Evolutionary conservation across 2,329 filamentous ascomycete species (phyloP).

Genomic region (Diaporthe citri): DNA sequence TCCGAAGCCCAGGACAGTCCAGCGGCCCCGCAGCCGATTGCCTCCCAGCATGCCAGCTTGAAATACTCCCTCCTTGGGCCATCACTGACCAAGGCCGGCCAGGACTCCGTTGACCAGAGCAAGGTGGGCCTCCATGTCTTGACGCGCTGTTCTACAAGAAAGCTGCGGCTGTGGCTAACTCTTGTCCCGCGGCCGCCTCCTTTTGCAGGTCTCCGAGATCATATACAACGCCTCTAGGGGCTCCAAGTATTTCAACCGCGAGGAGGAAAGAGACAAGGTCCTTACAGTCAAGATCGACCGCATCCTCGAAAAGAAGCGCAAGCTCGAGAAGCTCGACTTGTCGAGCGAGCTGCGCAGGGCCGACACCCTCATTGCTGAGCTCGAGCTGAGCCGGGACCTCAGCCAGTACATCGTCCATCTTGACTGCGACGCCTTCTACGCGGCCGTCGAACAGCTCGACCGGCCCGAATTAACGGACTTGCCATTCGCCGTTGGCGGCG

Average conservation of each 20-base stretch:
- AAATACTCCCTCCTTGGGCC: slow-evolving; percentile 93
- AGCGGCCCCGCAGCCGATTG: neutral
- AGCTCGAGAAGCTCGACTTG: slow-evolving; percentile 82
- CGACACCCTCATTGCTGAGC: slow-evolving; percentile 83
- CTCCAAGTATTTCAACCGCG: slow-evolving; percentile 94
- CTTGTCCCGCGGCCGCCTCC: neutral
- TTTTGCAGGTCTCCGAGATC: slow-evolving; percentile 83
- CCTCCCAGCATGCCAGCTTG: slow-evolving; percentile 67
- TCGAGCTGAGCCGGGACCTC: slow-evolving; percentile 84
- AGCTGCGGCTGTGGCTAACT: neutral
- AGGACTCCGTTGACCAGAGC: slow-evolving; percentile 91
- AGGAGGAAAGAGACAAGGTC: slow-evolving; percentile 83
- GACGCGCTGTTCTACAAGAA: neutral
- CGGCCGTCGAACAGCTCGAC: slow-evolving; percentile 89
- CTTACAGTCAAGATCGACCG: slow-evolving; percentile 88
- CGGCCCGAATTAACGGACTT: slow-evolving; percentile 86
- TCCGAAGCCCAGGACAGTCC: neutral
- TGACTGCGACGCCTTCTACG: slow-evolving; percentile 98
- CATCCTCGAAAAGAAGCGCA: slow-evolving; percentile 80
- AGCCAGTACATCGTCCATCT: slow-evolving; percentile 90
- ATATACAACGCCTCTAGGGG: slow-evolving; percentile 98
- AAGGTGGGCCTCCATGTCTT: slow-evolving; percentile 65
- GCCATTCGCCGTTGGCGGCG: slow-evolving; percentile 88
- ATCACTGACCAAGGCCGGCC: slow-evolving; percentile 92
- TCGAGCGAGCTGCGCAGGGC: slow-evolving; percentile 79